Evolutionary conservation across 129 eudicot species (phyloP).

Genomic region (Flaveria ramosissima): DNA sequence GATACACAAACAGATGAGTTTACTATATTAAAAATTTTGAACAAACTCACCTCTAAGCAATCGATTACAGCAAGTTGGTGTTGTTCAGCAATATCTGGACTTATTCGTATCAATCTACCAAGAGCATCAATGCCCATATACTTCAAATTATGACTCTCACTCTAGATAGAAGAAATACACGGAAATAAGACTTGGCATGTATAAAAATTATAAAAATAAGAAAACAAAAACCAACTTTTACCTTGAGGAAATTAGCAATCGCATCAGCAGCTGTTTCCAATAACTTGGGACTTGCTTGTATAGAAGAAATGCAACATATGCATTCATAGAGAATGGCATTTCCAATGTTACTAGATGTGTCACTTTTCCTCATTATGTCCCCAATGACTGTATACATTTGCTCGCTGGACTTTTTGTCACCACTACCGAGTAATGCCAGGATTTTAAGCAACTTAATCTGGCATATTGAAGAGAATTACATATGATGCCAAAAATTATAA

Average conservation of each 20-base stretch:
- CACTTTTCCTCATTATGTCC: slow-evolving; percentile 92
- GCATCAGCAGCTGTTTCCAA: slow-evolving; percentile 94
- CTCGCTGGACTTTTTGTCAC: slow-evolving; percentile 92
- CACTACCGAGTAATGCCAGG: slow-evolving; percentile 78
- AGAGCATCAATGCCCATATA: slow-evolving; percentile 98
- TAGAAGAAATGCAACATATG: slow-evolving; percentile 86
- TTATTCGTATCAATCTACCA: slow-evolving; percentile 84
- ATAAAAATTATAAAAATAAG: not conserved
- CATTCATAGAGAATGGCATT: slow-evolving; percentile 94
- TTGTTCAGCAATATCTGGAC: slow-evolving; percentile 97
- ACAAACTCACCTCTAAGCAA: slow-evolving; percentile 86
- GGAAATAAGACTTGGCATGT: slow-evolving; percentile 30
- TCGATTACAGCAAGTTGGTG: slow-evolving; percentile 99
- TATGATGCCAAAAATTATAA: slow-evolving; percentile 3
- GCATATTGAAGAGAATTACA: slow-evolving; percentile 29
- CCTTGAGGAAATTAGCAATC: slow-evolving; percentile 88
- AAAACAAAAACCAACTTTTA: slow-evolving; percentile 23
- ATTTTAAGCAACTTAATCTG: slow-evolving; percentile 94
- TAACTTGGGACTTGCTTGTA: slow-evolving; percentile 78
- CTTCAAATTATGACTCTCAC: slow-evolving; percentile 94
- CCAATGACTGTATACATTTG: slow-evolving; percentile 93
- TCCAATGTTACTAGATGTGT: slow-evolving; percentile 83
- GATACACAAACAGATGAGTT: not conserved
- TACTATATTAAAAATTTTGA: not conserved
- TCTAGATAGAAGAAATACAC: slow-evolving; percentile 47